phyloP scores from a whole-genome alignment of 2,329 filamentous ascomycete species.

The Teratosphaeria nubilosa region DNA sequence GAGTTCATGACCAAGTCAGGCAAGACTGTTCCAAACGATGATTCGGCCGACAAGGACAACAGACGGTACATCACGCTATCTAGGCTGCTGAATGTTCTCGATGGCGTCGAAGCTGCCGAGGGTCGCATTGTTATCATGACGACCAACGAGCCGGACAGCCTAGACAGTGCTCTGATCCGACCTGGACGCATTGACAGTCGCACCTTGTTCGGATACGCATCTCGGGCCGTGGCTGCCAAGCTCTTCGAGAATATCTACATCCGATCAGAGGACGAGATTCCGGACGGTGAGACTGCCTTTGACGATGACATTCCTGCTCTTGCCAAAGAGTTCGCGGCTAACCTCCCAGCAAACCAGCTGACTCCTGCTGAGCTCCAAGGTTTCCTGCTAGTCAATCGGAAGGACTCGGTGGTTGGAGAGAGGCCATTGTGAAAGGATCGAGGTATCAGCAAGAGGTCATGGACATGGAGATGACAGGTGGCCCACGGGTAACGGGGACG shows the following conservation, averaged over 20 bases:
- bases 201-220: not conserved
- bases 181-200: conserved; percentile 54
- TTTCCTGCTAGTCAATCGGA: conserved; percentile 1
- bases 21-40: not conserved
- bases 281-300: not conserved
- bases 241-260: not conserved
- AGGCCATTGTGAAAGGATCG: no score
- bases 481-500: no score
- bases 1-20: not conserved
- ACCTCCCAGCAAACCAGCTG: not conserved
- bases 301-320: not conserved
- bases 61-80: conserved; percentile 40
- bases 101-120: conserved; percentile 67
- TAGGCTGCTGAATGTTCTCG: conserved; percentile 68
- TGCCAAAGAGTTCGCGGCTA: not conserved
- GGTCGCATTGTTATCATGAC: conserved; percentile 72
- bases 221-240: not conserved
- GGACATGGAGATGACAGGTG: no score
- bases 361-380: not conserved
- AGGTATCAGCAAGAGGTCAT: no score
- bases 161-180: conserved; percentile 62
- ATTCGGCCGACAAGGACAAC: no score
- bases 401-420: no score
- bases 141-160: conserved; percentile 60
- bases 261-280: not conserved